Conservation (phyloP, 768 basidiomycete species). For the Pulveroboletus frians region DNA sequence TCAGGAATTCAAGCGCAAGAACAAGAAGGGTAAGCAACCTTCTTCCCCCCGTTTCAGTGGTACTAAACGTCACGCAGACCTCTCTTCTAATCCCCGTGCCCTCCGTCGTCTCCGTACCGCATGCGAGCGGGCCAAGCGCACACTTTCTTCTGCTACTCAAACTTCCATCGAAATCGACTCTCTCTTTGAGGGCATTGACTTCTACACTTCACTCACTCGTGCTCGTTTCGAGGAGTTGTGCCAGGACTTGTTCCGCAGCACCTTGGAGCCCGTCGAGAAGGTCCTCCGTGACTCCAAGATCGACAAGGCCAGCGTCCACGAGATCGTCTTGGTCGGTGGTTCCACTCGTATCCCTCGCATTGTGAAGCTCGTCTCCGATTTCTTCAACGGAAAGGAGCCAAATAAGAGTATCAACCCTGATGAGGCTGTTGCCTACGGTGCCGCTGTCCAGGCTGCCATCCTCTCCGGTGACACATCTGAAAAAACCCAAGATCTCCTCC, state of each 20-base stretch:
- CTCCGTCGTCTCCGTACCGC: constrained; percentile 96
- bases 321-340: constrained; percentile 96
- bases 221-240: constrained; percentile 97
- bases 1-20: constrained; percentile 95
- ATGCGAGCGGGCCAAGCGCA: constrained; percentile 98
- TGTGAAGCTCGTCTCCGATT: constrained; percentile 95
- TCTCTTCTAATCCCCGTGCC: constrained; percentile 89
- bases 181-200: constrained; percentile 95
- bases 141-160: constrained; percentile 93
- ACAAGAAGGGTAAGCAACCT: constrained; percentile 74
- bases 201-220: constrained; percentile 97
- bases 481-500: constrained; percentile 93
- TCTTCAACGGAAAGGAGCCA: constrained; percentile 98
- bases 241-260: constrained; percentile 91
- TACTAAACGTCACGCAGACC: constrained; percentile 43
- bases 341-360: constrained; percentile 98
- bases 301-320: constrained; percentile 92
- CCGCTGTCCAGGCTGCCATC: constrained; percentile 97
- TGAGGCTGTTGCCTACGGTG: constrained; percentile 98
- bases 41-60: background rate
- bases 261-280: constrained; percentile 94
- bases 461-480: constrained; percentile 97
- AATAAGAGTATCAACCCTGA: constrained; percentile 99
- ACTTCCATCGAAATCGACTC: constrained; percentile 98
- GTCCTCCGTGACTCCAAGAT: constrained; percentile 98